Evolutionary conservation across 2,329 filamentous ascomycete genomes (phyloP), one percentile per base, ranked within the genome.

Genomic region (Stagonosporopsis chrysanthemi): DNA sequence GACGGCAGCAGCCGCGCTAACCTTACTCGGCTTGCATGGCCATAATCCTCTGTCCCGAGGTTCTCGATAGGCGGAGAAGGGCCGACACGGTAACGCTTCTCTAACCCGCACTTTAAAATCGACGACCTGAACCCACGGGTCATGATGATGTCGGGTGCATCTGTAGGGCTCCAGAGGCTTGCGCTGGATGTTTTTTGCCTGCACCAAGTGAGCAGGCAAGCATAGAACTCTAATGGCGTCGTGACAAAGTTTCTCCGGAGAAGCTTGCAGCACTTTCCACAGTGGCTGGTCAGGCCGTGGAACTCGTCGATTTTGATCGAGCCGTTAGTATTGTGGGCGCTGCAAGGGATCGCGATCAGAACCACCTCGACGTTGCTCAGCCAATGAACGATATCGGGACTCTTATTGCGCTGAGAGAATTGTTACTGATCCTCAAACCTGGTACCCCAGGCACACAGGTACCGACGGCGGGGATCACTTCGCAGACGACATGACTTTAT

Each of bases 131-230:
- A 28, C 24, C 19, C 9, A 24, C 24, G 23, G 43, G 23, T 43
- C 35, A 44, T 43, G 26, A 57, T 57, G 54, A 57, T 57, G 54
- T 52, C 48, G 54, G 44, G 43, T 39, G 54, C 54, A 26, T 48
- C 19, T 43, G 29, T 29, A 52, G 17, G 31, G 38, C 38, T 39
- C 31, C 39, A 39, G 24, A 47, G 42, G 54, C 48, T 51, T 52
- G 48, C 31, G 38, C 31, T 44, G 35, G 19, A 31, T n/a, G 15
- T 44, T 33, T 26, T 38, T 43, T 23, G 45, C 52, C 39, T 48
- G 38, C 26, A 33, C 28, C 26, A 33, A 33, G 28, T 33, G 42
- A 44, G n/a, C 31, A 26, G 24, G n/a, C 28, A 52, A 26, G 12
- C 6, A 15, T 40, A 12, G n/a, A 11, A 28, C 15, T 39, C 38